Percentiles rank a stretch among this genome's conserved stretches.
phyloP scores from a whole-genome alignment of 306 rosid species.

The Cucurbita ficifolia region DNA sequence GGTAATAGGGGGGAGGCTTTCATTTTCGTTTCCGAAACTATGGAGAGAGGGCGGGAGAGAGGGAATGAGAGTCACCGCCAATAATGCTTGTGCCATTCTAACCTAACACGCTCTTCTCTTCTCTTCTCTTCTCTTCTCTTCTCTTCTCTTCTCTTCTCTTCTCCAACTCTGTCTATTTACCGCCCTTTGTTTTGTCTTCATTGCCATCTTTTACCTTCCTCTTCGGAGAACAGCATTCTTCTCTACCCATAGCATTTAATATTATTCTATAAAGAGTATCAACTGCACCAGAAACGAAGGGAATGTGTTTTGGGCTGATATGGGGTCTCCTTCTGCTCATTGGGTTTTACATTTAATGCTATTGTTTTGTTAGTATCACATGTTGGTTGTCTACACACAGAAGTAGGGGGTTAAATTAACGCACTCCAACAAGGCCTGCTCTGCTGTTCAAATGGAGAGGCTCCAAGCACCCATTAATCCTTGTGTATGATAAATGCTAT shows the following conservation, averaged over 20 bases:
- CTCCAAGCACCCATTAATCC: slow-evolving; percentile 80
- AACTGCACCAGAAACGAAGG: slow-evolving; percentile 26
- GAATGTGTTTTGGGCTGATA: slow-evolving; percentile 22
- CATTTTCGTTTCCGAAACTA: slow-evolving; percentile 12
- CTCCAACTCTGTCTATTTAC: background rate
- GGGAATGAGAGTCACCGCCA: slow-evolving; percentile 50
- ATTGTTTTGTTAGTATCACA: slow-evolving; percentile 43
- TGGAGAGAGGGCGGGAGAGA: slow-evolving; percentile 20
- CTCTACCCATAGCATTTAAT: slow-evolving; percentile 39
- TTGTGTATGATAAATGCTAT: slow-evolving; percentile 38
- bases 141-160: slow-evolving; percentile 11
- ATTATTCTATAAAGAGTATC: slow-evolving; percentile 26
- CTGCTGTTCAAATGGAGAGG: slow-evolving; percentile 50
- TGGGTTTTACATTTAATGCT: slow-evolving; percentile 55
- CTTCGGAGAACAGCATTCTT: background rate
- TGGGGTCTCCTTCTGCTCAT: slow-evolving; percentile 50
- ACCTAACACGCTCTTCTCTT: slow-evolving; percentile 39
- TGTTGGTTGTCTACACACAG: slow-evolving; percentile 35
- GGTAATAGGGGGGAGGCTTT: background rate
- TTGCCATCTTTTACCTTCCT: background rate
- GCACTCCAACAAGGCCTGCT: slow-evolving; percentile 14
- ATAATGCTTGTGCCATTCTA: slow-evolving; percentile 80
- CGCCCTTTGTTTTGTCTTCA: background rate
- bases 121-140: slow-evolving; percentile 15
- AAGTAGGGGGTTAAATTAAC: slow-evolving; percentile 19